These are phyloP conservation scores for Paspalum vaginatum DNA, from an alignment of 176 grass and related monocot species.

Conservation along the genomic window DNA sequence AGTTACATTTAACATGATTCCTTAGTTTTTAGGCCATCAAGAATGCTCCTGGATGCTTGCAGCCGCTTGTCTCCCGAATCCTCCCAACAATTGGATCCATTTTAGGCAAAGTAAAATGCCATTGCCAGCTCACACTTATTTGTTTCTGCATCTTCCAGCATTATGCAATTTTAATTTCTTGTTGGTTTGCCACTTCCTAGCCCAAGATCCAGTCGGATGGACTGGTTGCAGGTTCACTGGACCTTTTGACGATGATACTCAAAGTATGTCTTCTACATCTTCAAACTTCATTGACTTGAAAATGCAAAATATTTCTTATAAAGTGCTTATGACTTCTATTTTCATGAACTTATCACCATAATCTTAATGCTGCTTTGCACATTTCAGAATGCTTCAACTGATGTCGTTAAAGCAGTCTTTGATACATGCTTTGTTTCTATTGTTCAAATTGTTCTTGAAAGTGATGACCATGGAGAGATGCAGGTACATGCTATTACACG, in stretches of 20 bases:
- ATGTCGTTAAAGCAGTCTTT: constrained; percentile 73
- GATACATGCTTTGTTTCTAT: constrained; percentile 83
- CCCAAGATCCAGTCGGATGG: constrained; percentile 70
- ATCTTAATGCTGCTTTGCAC: constrained; percentile 33
- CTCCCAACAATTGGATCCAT: constrained; percentile 80
- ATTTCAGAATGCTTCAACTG: constrained; percentile 74
- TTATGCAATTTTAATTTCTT: constrained; percentile 46
- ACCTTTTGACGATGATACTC: constrained; percentile 85
- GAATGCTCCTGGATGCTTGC: constrained; percentile 84
- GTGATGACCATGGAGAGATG: constrained; percentile 96
- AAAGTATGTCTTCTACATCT: constrained; percentile 60
- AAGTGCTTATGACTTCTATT: not conserved
- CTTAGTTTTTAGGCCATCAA: constrained; percentile 92
- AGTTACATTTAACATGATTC: constrained; percentile 50
- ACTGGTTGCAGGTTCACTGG: constrained; percentile 84
- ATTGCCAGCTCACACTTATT: constrained; percentile 28
- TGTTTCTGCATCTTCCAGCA: constrained; percentile 9
- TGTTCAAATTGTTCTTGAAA: constrained; percentile 89
- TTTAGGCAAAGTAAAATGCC: constrained; percentile 68
- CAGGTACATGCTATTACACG: constrained; percentile 62
- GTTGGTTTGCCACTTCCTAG: constrained; percentile 57
- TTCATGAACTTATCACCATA: constrained; percentile 4
- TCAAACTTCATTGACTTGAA: not conserved
- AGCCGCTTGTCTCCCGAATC: constrained; percentile 75
- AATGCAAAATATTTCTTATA: constrained; percentile 18